Evolutionary conservation across 768 basidiomycete genomes (phyloP).

Genomic region (Russula lepida): DNA sequence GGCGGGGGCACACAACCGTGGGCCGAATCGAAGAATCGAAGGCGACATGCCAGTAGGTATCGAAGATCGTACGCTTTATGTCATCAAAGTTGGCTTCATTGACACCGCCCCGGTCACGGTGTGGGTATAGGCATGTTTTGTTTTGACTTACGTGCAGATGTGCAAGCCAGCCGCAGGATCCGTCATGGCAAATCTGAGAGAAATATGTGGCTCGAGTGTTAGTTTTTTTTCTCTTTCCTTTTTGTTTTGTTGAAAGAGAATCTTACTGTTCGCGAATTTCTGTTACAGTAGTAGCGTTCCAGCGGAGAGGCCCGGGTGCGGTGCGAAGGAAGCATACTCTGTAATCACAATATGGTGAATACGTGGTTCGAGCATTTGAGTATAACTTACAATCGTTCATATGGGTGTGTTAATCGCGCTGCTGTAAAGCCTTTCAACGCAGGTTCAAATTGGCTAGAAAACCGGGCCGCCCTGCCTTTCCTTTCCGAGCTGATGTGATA

Average conservation of each 20-base stretch:
- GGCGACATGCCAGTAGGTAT: constrained; percentile 47
- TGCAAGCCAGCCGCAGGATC: constrained; percentile 64
- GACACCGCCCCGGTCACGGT: constrained; percentile 50
- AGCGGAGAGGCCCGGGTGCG: neutral
- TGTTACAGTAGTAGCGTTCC: neutral
- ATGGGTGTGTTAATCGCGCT: neutral
- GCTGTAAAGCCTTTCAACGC: constrained; percentile 6
- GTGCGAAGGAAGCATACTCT: constrained; percentile 11
- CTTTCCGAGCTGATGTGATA: no score
- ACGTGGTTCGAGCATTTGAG: neutral
- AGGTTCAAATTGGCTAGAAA: neutral
- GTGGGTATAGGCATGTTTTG: no score
- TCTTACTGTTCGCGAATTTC: constrained; percentile 11
- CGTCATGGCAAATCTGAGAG: constrained; percentile 40
- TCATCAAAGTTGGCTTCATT: constrained; percentile 42
- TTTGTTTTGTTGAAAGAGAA: neutral
- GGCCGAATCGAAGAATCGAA: constrained; percentile 61
- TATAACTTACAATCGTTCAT: neutral
- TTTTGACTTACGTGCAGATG: constrained; percentile 40
- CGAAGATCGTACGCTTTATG: constrained; percentile 42
- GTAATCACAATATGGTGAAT: neutral
- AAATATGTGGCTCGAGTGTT: neutral
- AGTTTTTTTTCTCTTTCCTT: neutral
- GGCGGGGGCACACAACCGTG: constrained; percentile 60
- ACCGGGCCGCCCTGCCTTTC: no score